Conservation (phyloP, 1,284 basidiomycete species). For the Ganoderma lingzhi region DNA sequence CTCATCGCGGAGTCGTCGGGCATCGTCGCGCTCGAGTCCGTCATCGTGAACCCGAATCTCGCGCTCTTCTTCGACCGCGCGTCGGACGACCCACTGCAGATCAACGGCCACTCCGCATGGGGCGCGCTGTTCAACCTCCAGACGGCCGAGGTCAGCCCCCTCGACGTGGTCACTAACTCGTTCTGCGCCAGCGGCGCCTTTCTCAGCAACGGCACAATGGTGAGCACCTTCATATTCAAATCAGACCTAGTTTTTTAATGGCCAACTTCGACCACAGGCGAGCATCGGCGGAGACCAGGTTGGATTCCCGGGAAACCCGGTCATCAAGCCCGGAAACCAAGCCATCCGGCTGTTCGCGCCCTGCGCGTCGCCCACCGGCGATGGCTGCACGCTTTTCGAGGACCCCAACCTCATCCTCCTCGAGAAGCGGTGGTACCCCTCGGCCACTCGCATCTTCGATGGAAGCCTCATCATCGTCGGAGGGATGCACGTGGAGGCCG, state of each 20-base stretch:
- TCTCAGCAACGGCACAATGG: slow-evolving; percentile 57
- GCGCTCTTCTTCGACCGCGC: slow-evolving; percentile 55
- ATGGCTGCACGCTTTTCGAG: slow-evolving; percentile 48
- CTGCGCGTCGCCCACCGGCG: slow-evolving; percentile 44
- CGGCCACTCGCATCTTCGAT: slow-evolving; percentile 50
- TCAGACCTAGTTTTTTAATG: neutral
- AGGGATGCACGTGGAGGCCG: slow-evolving; percentile 45
- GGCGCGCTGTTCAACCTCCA: slow-evolving; percentile 37
- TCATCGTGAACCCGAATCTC: slow-evolving; percentile 53
- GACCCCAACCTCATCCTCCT: slow-evolving; percentile 46
- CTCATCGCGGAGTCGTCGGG: slow-evolving; percentile 49
- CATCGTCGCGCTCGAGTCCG: slow-evolving; percentile 54
- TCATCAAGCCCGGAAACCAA: slow-evolving; percentile 38
- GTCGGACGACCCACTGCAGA: slow-evolving; percentile 40
- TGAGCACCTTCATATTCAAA: slow-evolving; percentile 24
- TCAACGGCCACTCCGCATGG: slow-evolving; percentile 23
- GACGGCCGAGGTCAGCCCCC: slow-evolving; percentile 31
- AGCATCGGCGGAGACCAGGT: slow-evolving; percentile 53
- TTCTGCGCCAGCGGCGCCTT: slow-evolving; percentile 41
- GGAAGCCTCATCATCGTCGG: slow-evolving; percentile 51
- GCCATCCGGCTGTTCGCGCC: slow-evolving; percentile 47
- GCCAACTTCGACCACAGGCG: slow-evolving; percentile 39
- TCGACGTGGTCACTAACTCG: slow-evolving; percentile 23
- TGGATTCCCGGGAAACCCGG: slow-evolving; percentile 45
- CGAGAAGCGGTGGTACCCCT: slow-evolving; percentile 51